phyloP scores from a whole-genome alignment of 2,329 filamentous ascomycete species.

The Penicillium sp. region DNA sequence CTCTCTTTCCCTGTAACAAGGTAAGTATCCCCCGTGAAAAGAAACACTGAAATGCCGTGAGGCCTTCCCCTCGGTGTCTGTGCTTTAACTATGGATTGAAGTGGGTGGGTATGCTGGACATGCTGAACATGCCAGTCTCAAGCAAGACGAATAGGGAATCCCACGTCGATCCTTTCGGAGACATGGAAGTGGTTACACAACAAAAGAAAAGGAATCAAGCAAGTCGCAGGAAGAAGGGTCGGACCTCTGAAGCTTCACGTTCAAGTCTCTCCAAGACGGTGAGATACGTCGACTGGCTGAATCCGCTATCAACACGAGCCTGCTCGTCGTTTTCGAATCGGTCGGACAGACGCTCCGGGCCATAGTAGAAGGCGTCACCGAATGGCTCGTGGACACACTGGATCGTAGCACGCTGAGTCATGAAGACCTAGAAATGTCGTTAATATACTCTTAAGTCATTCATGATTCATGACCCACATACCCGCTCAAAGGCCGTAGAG shows the following conservation, averaged over 20 bases:
- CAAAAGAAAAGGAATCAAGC: slow-evolving; percentile 19
- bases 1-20: slow-evolving; percentile 67
- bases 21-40: slow-evolving; percentile 37
- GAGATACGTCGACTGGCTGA: slow-evolving; percentile 42
- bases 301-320: slow-evolving; percentile 41
- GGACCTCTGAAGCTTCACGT: slow-evolving; percentile 67
- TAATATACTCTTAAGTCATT: slow-evolving; percentile 3
- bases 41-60: slow-evolving; percentile 1
- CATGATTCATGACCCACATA: slow-evolving; percentile 43
- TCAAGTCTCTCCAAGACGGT: slow-evolving; percentile 74
- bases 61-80: background rate
- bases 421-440: slow-evolving; percentile 66
- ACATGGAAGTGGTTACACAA: slow-evolving; percentile 1
- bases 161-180: slow-evolving; percentile 1
- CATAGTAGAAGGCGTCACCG: slow-evolving; percentile 93
- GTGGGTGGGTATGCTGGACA: background rate
- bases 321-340: slow-evolving; percentile 69
- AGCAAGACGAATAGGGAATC: background rate
- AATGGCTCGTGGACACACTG: slow-evolving; percentile 92
- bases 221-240: slow-evolving; percentile 34
- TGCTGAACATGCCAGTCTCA: background rate
- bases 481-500: slow-evolving; percentile 94
- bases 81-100: background rate
- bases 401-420: slow-evolving; percentile 79
- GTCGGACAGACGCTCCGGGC: slow-evolving; percentile 76